Conservation (phyloP, 2,329 filamentous ascomycete genomes). For the Hymenoscyphus fructigenus region DNA sequence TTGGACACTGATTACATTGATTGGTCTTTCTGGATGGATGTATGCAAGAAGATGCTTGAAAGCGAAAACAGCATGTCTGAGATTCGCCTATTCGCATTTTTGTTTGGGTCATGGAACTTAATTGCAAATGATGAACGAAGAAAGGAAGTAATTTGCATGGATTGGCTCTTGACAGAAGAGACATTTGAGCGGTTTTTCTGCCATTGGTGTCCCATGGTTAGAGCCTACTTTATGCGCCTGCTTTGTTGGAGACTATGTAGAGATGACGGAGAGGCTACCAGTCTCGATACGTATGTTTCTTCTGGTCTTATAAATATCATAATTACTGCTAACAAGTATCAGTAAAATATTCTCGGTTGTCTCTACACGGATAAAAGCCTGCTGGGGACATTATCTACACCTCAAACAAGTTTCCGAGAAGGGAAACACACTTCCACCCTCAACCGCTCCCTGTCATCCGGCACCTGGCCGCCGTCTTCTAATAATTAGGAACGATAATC, state of each 20-base stretch:
- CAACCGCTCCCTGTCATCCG: constrained; percentile 65
- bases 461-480: constrained; percentile 67
- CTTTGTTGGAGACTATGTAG: constrained; percentile 69
- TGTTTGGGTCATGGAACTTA: constrained; percentile 64
- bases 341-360: constrained; percentile 60
- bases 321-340: constrained; percentile 27
- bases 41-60: constrained; percentile 65
- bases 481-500: constrained; percentile 66
- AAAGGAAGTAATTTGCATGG: constrained; percentile 60
- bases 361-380: constrained; percentile 55
- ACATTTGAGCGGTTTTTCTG: constrained; percentile 68
- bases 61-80: constrained; percentile 73
- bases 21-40: constrained; percentile 68
- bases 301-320: neutral
- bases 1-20: constrained; percentile 48
- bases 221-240: constrained; percentile 71
- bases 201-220: constrained; percentile 78
- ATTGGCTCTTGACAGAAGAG: constrained; percentile 59
- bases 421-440: constrained; percentile 49
- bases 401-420: constrained; percentile 56
- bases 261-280: constrained; percentile 53
- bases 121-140: constrained; percentile 54
- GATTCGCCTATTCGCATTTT: constrained; percentile 66
- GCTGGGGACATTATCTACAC: constrained; percentile 63
- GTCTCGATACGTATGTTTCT: constrained; percentile 54